phyloP scores from a whole-genome alignment of 2,329 filamentous ascomycete species.

The Xylaria sp. region DNA sequence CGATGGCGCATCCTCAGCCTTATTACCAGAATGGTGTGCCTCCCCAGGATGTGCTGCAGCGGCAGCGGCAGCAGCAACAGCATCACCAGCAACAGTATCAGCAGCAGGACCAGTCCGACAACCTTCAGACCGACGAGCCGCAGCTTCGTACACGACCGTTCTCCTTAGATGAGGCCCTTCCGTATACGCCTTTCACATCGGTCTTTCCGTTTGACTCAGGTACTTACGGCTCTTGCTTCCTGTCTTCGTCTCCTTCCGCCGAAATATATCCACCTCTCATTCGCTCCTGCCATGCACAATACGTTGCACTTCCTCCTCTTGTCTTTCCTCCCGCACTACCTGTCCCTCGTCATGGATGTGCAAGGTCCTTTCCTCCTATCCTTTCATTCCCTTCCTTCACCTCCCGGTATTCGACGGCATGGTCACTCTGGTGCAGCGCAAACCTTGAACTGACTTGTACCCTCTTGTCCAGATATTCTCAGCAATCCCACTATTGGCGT shows the following conservation, averaged over 20 bases:
- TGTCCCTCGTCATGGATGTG: not conserved
- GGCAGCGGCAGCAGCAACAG: conserved; percentile 4
- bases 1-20: conserved; percentile 45
- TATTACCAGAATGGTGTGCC: conserved; percentile 45
- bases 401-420: not conserved
- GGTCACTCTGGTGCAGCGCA: not conserved
- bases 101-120: conserved; percentile 10
- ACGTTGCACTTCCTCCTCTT: not conserved
- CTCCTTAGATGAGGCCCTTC: conserved; percentile 78
- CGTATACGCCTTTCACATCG: conserved; percentile 84
- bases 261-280: not conserved
- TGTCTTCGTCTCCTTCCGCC: conserved; percentile 18
- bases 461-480: conserved; percentile 66
- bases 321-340: not conserved
- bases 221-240: conserved; percentile 53
- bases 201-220: conserved; percentile 82
- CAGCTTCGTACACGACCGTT: conserved; percentile 58
- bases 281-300: conserved; percentile 18
- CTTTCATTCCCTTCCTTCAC: not conserved
- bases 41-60: conserved; percentile 38
- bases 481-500: conserved; percentile 71
- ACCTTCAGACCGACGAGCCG: conserved; percentile 31
- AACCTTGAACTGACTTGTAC: conserved; percentile 34
- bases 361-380: not conserved
- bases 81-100: conserved; percentile 3